Percentiles rank a stretch among this genome's conserved stretches.
phyloP scores from a whole-genome alignment of 257 asterid species.

The Nicotiana undulata region DNA sequence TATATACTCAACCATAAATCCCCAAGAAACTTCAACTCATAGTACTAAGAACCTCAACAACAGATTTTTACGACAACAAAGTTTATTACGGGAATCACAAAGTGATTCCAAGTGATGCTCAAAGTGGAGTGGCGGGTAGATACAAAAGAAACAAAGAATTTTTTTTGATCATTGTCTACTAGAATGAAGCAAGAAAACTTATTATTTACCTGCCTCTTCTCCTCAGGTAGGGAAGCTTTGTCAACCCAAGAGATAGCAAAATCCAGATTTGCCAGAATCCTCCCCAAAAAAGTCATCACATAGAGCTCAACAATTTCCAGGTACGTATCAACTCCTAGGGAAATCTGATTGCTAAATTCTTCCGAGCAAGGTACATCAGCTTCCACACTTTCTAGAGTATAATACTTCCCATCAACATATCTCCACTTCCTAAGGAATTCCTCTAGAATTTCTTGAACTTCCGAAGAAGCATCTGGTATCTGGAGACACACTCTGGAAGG shows the following conservation, averaged over 20 bases:
- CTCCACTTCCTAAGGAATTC: slow-evolving; percentile 67
- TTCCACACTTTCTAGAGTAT: slow-evolving; percentile 24
- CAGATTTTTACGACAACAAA: background rate
- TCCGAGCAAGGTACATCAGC: slow-evolving; percentile 18
- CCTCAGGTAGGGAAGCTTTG: slow-evolving; percentile 58
- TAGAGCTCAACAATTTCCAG: slow-evolving; percentile 73
- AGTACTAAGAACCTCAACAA: background rate
- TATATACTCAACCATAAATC: background rate
- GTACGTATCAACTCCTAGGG: slow-evolving; percentile 50
- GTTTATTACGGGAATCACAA: background rate
- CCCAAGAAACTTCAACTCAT: background rate
- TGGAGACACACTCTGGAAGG: slow-evolving; percentile 54
- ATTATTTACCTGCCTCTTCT: slow-evolving; percentile 66
- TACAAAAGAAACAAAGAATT: background rate
- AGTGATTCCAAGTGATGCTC: background rate
- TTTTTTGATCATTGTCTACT: background rate
- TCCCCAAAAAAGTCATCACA: slow-evolving; percentile 50
- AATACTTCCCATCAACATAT: slow-evolving; percentile 36
- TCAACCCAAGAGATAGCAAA: slow-evolving; percentile 80
- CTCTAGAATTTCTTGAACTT: slow-evolving; percentile 52
- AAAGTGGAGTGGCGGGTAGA: background rate
- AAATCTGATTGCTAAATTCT: slow-evolving; percentile 25
- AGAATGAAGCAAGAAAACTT: slow-evolving; percentile 7
- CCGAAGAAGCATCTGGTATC: slow-evolving; percentile 38
- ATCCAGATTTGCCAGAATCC: slow-evolving; percentile 36